These are phyloP conservation scores for Lactifluus volemus DNA, from an alignment of 768 basidiomycete genomes.

Conservation along the genomic window DNA sequence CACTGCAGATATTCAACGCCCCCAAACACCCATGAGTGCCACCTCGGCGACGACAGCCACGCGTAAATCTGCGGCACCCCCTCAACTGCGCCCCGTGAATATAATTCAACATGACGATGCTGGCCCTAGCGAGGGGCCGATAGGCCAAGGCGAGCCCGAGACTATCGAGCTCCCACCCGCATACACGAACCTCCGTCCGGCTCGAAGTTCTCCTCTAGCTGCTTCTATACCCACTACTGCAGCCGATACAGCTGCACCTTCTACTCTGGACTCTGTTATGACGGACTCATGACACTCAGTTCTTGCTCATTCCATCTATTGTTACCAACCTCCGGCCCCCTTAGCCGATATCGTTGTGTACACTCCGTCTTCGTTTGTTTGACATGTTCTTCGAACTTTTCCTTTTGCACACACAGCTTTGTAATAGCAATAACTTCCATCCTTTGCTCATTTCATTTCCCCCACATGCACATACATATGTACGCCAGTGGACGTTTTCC, in stretches of 20 bases:
- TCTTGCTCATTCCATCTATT: neutral
- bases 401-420: neutral
- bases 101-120: constrained; percentile 83
- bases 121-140: constrained; percentile 40
- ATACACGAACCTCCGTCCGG: constrained; percentile 51
- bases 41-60: constrained; percentile 26
- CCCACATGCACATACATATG: neutral
- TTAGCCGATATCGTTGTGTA: neutral
- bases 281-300: neutral
- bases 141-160: constrained; percentile 40
- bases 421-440: neutral
- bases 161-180: constrained; percentile 81
- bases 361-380: neutral
- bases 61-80: constrained; percentile 39
- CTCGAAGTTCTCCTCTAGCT: neutral
- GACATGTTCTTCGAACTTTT: neutral
- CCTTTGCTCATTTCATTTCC: neutral
- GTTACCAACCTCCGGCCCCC: neutral
- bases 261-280: neutral
- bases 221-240: neutral
- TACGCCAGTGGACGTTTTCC: neutral
- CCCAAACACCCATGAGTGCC: constrained; percentile 22
- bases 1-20: constrained; percentile 12
- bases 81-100: constrained; percentile 61
- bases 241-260: neutral